Base-by-base conservation (phyloP, 495 filamentous ascomycete genomes). In the Penicillium paradoxum region DNA sequence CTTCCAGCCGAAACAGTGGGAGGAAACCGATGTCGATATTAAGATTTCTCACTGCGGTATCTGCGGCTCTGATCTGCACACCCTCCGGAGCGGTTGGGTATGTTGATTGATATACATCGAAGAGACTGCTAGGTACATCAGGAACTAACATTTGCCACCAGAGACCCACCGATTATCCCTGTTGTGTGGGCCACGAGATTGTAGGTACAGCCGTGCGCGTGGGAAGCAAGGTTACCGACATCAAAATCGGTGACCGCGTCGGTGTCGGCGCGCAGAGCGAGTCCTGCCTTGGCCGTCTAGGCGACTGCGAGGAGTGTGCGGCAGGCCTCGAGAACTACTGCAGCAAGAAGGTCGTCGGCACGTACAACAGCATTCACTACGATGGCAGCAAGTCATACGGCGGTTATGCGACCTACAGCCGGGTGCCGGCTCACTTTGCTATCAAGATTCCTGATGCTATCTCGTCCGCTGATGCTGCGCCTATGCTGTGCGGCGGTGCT, bases 161-260 rank as follows among this genome's bases (percentile, higher is more conserved):
- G 70, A 54, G 78, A 6, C 75, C 77, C 13, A 81, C 83, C 37
- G 54, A 69, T 1, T 91, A 90, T 68, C 87, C 88, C 18, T 81
- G 77, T 70, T 82, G 81, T 62, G 88, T 91, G 24, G 90, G 88
- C 44, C 90, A 93, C 69, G 91, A 96, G 64, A 87, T 96, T 33
- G 83, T 91, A 24, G 91, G 91, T 39, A 83, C 70, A 6, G 88
- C 81, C 11, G 84, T 91, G 19, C 83, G 83, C 15, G 85, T 92
- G 14, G 91, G 90, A 29, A 75, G 70, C 46, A 77, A 88, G 40
- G 86, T 80, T 45, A 74, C 64, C 6, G 68, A 77, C 34, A 75
- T 95, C 68, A 85, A 88, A 53, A 65, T 91, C 40, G 91, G 91
- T n/a, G 90, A 96, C 65, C 83, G 90, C 21, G 88, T 93, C 32